phyloP scores from a whole-genome alignment of 352 stramenopile genomes.

The Elongisporangium undulatum region DNA sequence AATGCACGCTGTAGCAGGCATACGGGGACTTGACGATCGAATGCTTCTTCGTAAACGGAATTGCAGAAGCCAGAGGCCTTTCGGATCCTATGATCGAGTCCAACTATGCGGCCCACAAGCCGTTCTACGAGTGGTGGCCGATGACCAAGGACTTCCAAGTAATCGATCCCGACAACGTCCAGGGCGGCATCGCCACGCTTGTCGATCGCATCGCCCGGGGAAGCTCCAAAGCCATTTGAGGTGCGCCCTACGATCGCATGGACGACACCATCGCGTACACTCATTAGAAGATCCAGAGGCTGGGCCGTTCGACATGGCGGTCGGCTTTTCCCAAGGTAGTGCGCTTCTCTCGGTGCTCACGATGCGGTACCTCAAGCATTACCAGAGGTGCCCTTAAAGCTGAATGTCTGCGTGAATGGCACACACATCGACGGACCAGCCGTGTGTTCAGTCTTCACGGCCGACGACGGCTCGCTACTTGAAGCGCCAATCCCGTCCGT shows the following conservation, averaged over 20 bases:
- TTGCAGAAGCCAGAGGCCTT: conserved; percentile 14
- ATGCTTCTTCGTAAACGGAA: conserved; percentile 42
- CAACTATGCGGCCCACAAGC: conserved; percentile 20
- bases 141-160: conserved; percentile 4
- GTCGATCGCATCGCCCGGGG: conserved; percentile 11
- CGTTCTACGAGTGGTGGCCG: conserved; percentile 47
- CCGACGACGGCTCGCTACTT: conserved; percentile 13
- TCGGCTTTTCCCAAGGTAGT: conserved; percentile 78
- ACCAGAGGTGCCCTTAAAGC: conserved; percentile 45
- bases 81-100: conserved; percentile 21
- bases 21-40: conserved; percentile 23
- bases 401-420: conserved; percentile 41
- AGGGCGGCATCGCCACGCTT: conserved; percentile 9
- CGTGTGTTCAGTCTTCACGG: conserved; percentile 31
- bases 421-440: conserved; percentile 25
- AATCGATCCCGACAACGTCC: conserved; percentile 6
- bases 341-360: conserved; percentile 60
- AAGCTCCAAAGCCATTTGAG: conserved; percentile 25
- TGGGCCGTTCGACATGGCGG: conserved; percentile 71
- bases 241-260: conserved; percentile 27
- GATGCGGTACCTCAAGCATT: conserved; percentile 48
- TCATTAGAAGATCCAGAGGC: conserved; percentile 39
- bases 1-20: conserved; percentile 21
- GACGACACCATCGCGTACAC: conserved; percentile 45
- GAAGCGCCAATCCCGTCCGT: conserved; percentile 49